Conservation (phyloP, 805 yeast species). For the Wickerhamomyces xylosicus region DNA sequence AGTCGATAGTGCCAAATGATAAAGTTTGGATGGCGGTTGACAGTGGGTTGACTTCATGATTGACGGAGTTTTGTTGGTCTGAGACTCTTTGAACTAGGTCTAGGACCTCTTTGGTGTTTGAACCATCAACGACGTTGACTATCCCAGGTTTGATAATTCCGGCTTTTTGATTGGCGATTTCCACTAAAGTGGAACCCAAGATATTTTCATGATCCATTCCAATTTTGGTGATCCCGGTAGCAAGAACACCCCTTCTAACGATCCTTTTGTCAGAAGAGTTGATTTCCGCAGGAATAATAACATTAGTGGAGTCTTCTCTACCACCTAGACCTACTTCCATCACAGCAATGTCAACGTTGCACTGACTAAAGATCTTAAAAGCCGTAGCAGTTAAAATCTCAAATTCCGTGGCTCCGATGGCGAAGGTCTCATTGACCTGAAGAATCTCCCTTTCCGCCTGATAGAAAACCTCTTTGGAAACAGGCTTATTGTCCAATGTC, state of each 20-base stretch:
- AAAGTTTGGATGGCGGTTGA: slow-evolving; percentile 16
- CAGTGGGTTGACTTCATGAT: slow-evolving; percentile 12
- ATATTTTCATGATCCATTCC: slow-evolving; percentile 79
- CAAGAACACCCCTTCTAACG: slow-evolving; percentile 31
- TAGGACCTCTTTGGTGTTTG: slow-evolving; percentile 45
- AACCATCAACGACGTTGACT: slow-evolving; percentile 59
- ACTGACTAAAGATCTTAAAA: slow-evolving; percentile 55
- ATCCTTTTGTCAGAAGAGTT: background rate
- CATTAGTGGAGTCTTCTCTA: slow-evolving; percentile 79
- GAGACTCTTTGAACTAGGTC: slow-evolving; percentile 33
- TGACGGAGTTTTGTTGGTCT: slow-evolving; percentile 16
- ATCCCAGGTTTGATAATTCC: slow-evolving; percentile 64
- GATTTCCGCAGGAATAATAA: slow-evolving; percentile 26
- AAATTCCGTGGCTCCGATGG: slow-evolving; percentile 74
- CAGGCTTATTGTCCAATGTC: slow-evolving; percentile 48
- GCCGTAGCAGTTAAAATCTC: slow-evolving; percentile 84
- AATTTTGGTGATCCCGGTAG: slow-evolving; percentile 73
- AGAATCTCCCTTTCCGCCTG: slow-evolving; percentile 32
- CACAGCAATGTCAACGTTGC: slow-evolving; percentile 61
- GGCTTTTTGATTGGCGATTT: slow-evolving; percentile 74
- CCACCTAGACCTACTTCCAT: slow-evolving; percentile 97
- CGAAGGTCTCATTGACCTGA: slow-evolving; percentile 25
- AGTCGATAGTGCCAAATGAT: slow-evolving; percentile 21
- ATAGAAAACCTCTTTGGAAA: slow-evolving; percentile 35
- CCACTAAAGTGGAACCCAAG: slow-evolving; percentile 52